These are phyloP conservation scores for Hypomontagnella submonticulosa DNA, from an alignment of 495 filamentous ascomycete genomes.

Conservation along the genomic window DNA sequence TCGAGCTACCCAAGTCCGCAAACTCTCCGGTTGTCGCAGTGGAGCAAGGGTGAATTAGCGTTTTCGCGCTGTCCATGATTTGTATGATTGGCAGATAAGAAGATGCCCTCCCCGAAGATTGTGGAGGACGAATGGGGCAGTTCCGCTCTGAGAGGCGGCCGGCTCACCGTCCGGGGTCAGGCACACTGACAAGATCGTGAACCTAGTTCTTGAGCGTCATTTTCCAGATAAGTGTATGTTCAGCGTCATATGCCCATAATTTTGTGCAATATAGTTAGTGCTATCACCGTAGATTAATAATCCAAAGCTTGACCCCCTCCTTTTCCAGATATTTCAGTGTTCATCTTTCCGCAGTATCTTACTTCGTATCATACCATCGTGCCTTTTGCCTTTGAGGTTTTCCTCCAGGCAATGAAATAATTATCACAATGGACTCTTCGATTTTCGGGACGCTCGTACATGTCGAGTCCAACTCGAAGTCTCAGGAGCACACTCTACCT, in stretches of 20 bases:
- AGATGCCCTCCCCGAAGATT: neutral
- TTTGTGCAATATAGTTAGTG: constrained; percentile 5
- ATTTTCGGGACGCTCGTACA: constrained; percentile 44
- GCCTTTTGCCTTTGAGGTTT: neutral
- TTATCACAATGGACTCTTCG: constrained; percentile 40
- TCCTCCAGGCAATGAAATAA: constrained; percentile 25
- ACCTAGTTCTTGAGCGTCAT: constrained; percentile 29
- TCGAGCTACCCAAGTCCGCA: constrained; percentile 1
- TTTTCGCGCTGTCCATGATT: constrained; percentile 24
- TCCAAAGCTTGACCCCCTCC: neutral
- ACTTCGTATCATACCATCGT: neutral
- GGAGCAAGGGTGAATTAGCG: constrained; percentile 16
- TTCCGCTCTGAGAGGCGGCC: constrained; percentile 8
- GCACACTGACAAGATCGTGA: constrained; percentile 43
- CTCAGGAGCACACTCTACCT: constrained; percentile 35
- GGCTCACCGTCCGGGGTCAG: constrained; percentile 1
- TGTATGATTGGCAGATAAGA: constrained; percentile 42
- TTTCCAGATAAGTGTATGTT: constrained; percentile 22
- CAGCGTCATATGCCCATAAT: constrained; percentile 15
- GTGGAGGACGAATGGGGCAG: constrained; percentile 22
- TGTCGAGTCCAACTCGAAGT: constrained; percentile 44
- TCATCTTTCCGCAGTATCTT: neutral
- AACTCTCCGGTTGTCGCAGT: constrained; percentile 33
- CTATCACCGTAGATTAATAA: constrained; percentile 8
- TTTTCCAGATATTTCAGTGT: neutral